Evolutionary conservation across 768 basidiomycete genomes (phyloP).

Genomic region (Wakefieldia striispora): DNA sequence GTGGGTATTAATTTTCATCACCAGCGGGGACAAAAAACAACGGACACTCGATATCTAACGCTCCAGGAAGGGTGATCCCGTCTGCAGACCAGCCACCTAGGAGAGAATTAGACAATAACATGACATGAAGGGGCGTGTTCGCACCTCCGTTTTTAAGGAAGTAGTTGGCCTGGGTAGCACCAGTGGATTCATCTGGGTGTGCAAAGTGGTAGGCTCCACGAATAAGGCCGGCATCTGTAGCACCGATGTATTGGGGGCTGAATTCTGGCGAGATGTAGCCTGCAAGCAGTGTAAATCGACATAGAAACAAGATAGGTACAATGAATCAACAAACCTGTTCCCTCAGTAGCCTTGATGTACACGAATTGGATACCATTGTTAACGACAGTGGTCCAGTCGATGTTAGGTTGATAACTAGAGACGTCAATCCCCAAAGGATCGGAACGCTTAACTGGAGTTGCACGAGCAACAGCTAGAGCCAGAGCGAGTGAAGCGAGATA

Average conservation of each 20-base stretch:
- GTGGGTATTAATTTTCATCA: neutral
- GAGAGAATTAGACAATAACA: neutral
- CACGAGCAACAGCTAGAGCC: constrained; percentile 12
- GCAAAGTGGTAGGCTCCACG: constrained; percentile 64
- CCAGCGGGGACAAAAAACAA: neutral
- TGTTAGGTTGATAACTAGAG: constrained; percentile 44
- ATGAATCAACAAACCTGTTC: constrained; percentile 39
- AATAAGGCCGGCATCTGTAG: constrained; percentile 54
- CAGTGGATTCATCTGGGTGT: constrained; percentile 49
- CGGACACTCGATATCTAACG: constrained; percentile 62
- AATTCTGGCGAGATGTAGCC: constrained; percentile 33
- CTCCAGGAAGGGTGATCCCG: constrained; percentile 61
- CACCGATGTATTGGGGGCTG: constrained; percentile 51
- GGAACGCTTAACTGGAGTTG: constrained; percentile 30
- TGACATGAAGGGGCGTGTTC: neutral
- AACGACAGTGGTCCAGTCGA: constrained; percentile 53
- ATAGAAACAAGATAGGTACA: neutral
- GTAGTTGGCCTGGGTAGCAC: constrained; percentile 57
- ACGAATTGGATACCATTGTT: constrained; percentile 52
- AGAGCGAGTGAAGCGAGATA: constrained; percentile 15
- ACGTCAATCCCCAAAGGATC: constrained; percentile 54
- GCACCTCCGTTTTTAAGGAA: constrained; percentile 57
- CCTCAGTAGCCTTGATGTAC: constrained; percentile 70
- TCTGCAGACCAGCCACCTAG: constrained; percentile 53
- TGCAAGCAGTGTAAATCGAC: constrained; percentile 4